Evolutionary conservation across 2,329 filamentous ascomycete species (phyloP), one percentile per base, ranked within the genome.

Genomic region (Xylariales sp.): DNA sequence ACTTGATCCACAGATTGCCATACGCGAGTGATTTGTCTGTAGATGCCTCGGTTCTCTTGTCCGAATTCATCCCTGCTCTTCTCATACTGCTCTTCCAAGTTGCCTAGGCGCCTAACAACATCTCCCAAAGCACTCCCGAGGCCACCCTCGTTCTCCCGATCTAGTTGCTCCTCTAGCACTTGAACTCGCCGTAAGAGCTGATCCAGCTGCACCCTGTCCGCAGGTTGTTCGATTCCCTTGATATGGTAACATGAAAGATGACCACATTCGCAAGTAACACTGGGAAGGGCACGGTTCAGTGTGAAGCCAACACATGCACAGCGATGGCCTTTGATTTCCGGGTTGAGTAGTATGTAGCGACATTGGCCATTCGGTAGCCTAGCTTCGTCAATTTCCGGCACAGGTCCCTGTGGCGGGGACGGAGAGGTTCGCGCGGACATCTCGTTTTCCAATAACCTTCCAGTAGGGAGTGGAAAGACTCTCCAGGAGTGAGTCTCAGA

Each of bases 211-310:
- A 61, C 62, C 44, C 58, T 66, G 44, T 70, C 69, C 1, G 59
- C 57, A 5, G 68, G 60, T 10, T 60, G 56, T 40, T 74, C 68
- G 20, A 68, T 60, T n/a, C 66, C 66, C 47, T 67, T 65, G 44
- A 73, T 62, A 52, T 81, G 77, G 52, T 74, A 81, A 56, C 76
- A 80, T 24, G 76, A 73, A 40, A 78, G 68, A 53, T 81, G 77
- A 5, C 77, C 77, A 49, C 77, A 81, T 38, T 77, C 69, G 51
- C 77, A 81, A 15, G 63, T 69, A 40, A 74, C 73, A 27, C 75
- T 70, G 1, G 76, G 76, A 9, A 74, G 61, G n/a, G 63, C 55
- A 38, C 63, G 66, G 56, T 78, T 79, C 43, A 74, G 67, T 4
- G 70, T 70, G 56, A 81, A 81, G 45, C 70, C 66, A 46, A 76